A percentile compares a stretch with the other conserved stretches of the same genome.
These are phyloP conservation scores for Cucumis hystrix DNA, from an alignment of 306 rosid genomes.

Conservation along the genomic window DNA sequence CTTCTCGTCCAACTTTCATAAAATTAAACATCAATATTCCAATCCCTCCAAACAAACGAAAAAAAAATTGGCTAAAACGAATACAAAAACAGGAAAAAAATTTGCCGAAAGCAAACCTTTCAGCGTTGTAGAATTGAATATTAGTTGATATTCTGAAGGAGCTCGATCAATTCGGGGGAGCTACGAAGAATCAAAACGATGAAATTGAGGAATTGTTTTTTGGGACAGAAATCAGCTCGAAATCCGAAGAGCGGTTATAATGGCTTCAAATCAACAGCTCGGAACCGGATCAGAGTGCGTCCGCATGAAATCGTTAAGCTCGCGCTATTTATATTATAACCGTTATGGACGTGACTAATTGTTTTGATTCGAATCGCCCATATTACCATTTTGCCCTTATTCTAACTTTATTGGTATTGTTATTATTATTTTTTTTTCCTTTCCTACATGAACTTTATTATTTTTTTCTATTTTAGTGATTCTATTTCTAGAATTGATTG, in stretches of 20 bases:
- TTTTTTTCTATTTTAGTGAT: too few species aligned
- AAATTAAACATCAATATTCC: too few species aligned
- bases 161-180: neutral
- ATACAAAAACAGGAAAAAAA: neutral
- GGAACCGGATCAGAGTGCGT: neutral
- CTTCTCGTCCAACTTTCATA: neutral
- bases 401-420: neutral
- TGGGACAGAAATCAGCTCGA: neutral
- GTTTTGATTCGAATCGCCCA: neutral
- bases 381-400: neutral
- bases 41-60: too few species aligned
- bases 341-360: neutral
- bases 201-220: neutral
- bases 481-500: too few species aligned
- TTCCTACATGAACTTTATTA: too few species aligned
- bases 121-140: neutral
- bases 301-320: neutral
- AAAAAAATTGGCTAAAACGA: neutral
- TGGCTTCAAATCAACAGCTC: neutral
- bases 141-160: conserved; percentile 1
- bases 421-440: neutral
- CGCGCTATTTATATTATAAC: neutral
- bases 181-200: neutral
- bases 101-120: neutral
- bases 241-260: neutral